A percentile compares a stretch with the other conserved stretches of the same genome.
These are phyloP conservation scores for Hypoxylon sp. DNA, from an alignment of 2,329 filamentous ascomycete genomes.

Conservation along the genomic window DNA sequence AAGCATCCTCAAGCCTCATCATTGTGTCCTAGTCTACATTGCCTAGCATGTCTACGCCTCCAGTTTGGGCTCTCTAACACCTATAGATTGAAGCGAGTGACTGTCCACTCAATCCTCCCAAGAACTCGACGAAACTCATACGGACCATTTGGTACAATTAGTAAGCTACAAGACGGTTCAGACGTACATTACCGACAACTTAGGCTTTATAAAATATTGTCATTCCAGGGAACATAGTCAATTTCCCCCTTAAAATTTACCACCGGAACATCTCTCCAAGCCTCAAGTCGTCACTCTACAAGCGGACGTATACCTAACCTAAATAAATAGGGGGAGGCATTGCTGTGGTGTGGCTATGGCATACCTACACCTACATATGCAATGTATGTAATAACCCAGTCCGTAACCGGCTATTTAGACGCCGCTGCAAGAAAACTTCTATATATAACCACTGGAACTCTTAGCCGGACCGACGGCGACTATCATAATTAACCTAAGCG, in stretches of 20 bases:
- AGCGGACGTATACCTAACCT: background rate
- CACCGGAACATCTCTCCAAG: background rate
- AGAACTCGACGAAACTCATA: background rate
- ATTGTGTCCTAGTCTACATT: background rate
- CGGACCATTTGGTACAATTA: background rate
- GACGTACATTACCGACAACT: background rate
- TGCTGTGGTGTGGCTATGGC: conserved; percentile 7
- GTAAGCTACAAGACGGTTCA: background rate
- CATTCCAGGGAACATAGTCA: too few species aligned
- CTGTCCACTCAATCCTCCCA: background rate
- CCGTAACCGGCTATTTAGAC: conserved; percentile 10
- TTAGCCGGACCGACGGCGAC: conserved; percentile 9
- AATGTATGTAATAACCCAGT: background rate
- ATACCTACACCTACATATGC: conserved; percentile 1
- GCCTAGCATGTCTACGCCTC: background rate
- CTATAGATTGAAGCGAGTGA: background rate
- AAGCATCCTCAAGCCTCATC: background rate
- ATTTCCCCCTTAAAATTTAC: background rate
- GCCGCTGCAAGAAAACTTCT: conserved; percentile 17
- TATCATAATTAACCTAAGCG: conserved; percentile 7
- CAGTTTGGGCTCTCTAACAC: background rate
- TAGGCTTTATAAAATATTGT: too few species aligned
- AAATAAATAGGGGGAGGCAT: conserved; percentile 3
- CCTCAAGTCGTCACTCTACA: background rate
- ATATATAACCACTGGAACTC: conserved; percentile 19